phyloP scores from a whole-genome alignment of 106 monocot genomes.

The Alisma plantagoaquatica region DNA sequence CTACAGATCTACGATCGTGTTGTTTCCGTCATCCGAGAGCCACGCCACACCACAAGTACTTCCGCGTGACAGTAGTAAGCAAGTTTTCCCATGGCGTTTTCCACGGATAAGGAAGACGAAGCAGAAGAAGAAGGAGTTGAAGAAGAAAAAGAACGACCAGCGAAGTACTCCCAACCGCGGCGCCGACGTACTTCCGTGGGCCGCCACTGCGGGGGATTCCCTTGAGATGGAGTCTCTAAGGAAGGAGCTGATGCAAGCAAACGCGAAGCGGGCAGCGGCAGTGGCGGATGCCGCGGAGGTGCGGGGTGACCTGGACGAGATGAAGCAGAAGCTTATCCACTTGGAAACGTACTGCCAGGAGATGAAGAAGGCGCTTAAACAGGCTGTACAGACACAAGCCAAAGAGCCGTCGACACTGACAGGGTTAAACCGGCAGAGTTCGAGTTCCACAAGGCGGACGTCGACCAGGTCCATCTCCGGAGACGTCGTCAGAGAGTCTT shows the following conservation, averaged over 20 bases:
- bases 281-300: constrained; percentile 53
- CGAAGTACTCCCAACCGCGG: too few relatives aligned
- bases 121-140: too few relatives aligned
- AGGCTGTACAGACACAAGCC: constrained; percentile 18
- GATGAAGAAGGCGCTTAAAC: constrained; percentile 57
- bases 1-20: too few relatives aligned
- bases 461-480: neutral
- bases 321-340: constrained; percentile 43
- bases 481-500: constrained; percentile 15
- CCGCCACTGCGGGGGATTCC: neutral
- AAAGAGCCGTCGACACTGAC: too few relatives aligned
- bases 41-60: too few relatives aligned
- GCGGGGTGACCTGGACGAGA: constrained; percentile 46
- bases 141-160: neutral
- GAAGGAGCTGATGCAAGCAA: constrained; percentile 60
- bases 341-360: constrained; percentile 63
- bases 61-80: too few relatives aligned
- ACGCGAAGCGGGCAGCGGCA: constrained; percentile 53
- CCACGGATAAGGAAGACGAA: neutral
- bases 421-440: constrained; percentile 21
- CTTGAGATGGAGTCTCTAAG: constrained; percentile 33
- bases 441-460: constrained; percentile 36
- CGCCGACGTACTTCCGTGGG: too few relatives aligned
- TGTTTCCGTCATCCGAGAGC: too few relatives aligned
- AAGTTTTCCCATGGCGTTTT: constrained; percentile 1